Evolutionary conservation across 805 yeast genomes (phyloP).

Genomic region (Wickerhamomyces sydowiorum): DNA sequence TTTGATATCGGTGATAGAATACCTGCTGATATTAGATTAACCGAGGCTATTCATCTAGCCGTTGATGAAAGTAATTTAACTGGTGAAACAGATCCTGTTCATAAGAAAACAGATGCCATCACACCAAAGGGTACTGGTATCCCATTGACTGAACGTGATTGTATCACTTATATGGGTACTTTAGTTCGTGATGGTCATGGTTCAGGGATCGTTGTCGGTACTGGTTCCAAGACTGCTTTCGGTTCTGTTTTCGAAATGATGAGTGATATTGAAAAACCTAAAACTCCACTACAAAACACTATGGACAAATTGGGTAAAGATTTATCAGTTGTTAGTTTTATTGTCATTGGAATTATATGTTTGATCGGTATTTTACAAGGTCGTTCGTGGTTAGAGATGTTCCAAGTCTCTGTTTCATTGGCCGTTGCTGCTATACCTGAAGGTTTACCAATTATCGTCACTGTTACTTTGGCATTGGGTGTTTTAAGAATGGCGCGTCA

Average conservation of each 20-base stretch:
- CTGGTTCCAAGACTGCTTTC: constrained; percentile 85
- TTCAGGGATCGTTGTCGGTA: constrained; percentile 85
- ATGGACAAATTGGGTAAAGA: constrained; percentile 97
- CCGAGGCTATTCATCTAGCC: constrained; percentile 70
- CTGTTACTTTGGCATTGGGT: constrained; percentile 94
- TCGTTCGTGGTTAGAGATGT: constrained; percentile 94
- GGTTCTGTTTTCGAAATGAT: constrained; percentile 95
- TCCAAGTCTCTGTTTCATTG: constrained; percentile 91
- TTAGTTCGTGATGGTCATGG: constrained; percentile 96
- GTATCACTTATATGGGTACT: constrained; percentile 96
- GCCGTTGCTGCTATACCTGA: constrained; percentile 99
- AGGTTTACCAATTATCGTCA: constrained; percentile 96
- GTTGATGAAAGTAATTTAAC: constrained; percentile 94
- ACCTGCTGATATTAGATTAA: constrained; percentile 89
- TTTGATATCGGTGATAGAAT: constrained; percentile 91
- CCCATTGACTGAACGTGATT: constrained; percentile 63
- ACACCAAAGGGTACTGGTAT: constrained; percentile 28
- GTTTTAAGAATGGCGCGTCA: constrained; percentile 94
- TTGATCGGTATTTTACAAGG: constrained; percentile 88
- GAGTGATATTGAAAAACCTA: constrained; percentile 92
- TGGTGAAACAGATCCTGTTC: constrained; percentile 90
- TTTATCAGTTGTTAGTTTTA: constrained; percentile 76
- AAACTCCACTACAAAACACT: constrained; percentile 91
- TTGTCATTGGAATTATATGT: constrained; percentile 87
- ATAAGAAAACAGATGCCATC: constrained; percentile 50